These are phyloP conservation scores for Erodium chrysanthum DNA, from an alignment of 441 rosid species.

Conservation along the genomic window DNA sequence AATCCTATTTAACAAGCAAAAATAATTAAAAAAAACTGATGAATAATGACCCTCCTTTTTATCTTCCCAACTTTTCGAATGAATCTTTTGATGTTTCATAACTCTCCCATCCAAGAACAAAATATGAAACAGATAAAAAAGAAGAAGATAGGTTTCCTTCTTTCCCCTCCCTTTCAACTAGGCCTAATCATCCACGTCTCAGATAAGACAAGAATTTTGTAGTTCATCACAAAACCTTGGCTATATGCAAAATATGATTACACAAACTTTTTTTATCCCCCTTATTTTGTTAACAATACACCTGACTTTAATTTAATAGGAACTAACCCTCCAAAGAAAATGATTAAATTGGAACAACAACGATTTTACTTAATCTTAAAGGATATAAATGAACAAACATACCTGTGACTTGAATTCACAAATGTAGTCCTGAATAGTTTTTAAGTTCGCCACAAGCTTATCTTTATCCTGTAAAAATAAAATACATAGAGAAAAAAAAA, in stretches of 20 bases:
- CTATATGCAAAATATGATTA: background rate
- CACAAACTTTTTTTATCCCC: background rate
- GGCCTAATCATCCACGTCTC: too few relatives aligned
- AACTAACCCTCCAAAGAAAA: background rate
- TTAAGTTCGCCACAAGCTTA: constrained; percentile 55
- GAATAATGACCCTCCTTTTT: too few relatives aligned
- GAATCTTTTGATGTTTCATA: too few relatives aligned
- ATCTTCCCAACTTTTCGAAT: too few relatives aligned
- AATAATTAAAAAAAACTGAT: too few relatives aligned
- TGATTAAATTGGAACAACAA: background rate
- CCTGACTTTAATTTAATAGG: background rate
- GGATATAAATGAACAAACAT: constrained; percentile 20
- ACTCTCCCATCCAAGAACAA: too few relatives aligned
- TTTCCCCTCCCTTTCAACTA: too few relatives aligned
- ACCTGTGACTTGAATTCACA: constrained; percentile 84
- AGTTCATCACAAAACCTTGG: too few relatives aligned
- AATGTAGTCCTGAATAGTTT: constrained; percentile 79
- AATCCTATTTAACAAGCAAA: too few relatives aligned
- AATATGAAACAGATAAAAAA: too few relatives aligned
- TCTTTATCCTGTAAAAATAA: constrained; percentile 54
- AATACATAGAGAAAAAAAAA: background rate
- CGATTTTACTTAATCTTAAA: constrained; percentile 4
- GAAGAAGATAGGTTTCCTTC: too few relatives aligned
- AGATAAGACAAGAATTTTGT: too few relatives aligned
- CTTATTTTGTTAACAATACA: background rate